Evolutionary conservation across 2,329 filamentous ascomycete species (phyloP).

Genomic region (Paramyrothecium sp.): DNA sequence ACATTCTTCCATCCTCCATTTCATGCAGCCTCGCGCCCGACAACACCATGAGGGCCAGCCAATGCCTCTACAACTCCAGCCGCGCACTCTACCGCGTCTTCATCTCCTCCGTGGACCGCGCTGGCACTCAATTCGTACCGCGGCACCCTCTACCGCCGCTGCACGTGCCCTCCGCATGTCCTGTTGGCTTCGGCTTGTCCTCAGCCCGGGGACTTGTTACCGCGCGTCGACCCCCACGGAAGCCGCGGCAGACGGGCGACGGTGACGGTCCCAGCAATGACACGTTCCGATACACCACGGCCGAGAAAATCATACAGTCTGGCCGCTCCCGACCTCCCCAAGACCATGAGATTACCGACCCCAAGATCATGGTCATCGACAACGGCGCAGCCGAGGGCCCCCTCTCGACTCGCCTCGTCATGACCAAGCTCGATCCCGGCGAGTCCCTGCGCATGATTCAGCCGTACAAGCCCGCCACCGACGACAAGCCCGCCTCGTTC

Average conservation of each 20-base stretch:
- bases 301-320: slow-evolving; percentile 27
- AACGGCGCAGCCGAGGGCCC: slow-evolving; percentile 38
- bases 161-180: slow-evolving; percentile 3
- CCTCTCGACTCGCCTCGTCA: slow-evolving; percentile 33
- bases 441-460: slow-evolving; percentile 41
- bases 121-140: slow-evolving; percentile 17
- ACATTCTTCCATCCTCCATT: too few relatives aligned
- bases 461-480: slow-evolving; percentile 31
- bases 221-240: slow-evolving; percentile 4
- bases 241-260: slow-evolving; percentile 2
- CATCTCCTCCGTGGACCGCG: slow-evolving; percentile 31
- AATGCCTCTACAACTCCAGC: slow-evolving; percentile 42
- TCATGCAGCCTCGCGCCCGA: background rate
- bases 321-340: slow-evolving; percentile 36
- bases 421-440: slow-evolving; percentile 33
- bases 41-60: slow-evolving; percentile 33
- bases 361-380: slow-evolving; percentile 39
- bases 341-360: slow-evolving; percentile 44
- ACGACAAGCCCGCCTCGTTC: slow-evolving; percentile 21
- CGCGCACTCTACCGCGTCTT: slow-evolving; percentile 47
- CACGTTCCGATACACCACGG: slow-evolving; percentile 31
- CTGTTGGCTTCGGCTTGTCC: slow-evolving; percentile 15
- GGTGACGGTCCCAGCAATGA: slow-evolving; percentile 23
- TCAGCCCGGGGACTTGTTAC: background rate
- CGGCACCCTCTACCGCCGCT: slow-evolving; percentile 4